Percentiles rank a stretch among this genome's conserved stretches.
Evolutionary conservation across 2,329 filamentous ascomycete genomes (phyloP).

Genomic region (Aureobasidium sp.): DNA sequence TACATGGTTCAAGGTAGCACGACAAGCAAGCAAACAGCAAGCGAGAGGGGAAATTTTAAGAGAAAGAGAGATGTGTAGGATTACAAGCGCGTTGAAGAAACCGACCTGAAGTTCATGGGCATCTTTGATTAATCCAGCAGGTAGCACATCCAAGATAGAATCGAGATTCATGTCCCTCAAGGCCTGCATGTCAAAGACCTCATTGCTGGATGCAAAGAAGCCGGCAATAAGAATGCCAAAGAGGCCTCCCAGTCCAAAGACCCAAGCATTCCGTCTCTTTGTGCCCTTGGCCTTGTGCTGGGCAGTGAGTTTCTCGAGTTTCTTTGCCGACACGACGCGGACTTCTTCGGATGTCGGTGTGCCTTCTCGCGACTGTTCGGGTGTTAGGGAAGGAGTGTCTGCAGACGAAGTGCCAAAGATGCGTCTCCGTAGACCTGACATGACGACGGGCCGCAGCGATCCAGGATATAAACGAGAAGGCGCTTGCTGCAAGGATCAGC

Average conservation of each 20-base stretch:
- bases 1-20: neutral
- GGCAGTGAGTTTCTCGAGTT: conserved; percentile 37
- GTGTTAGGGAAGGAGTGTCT: conserved; percentile 16
- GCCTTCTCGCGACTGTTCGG: conserved; percentile 33
- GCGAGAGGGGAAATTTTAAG: neutral
- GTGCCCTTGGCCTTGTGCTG: conserved; percentile 31
- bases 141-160: conserved; percentile 76
- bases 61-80: neutral
- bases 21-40: neutral
- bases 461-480: neutral
- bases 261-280: conserved; percentile 70
- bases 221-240: conserved; percentile 83
- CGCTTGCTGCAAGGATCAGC: conserved; percentile 2
- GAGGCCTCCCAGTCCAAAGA: conserved; percentile 83
- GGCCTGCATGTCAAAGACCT: conserved; percentile 78
- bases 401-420: conserved; percentile 26
- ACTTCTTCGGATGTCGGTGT: conserved; percentile 37
- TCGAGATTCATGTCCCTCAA: conserved; percentile 70
- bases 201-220: conserved; percentile 83
- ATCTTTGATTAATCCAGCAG: conserved; percentile 77
- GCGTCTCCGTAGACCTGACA: conserved; percentile 29
- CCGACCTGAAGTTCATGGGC: conserved; percentile 76
- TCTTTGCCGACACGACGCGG: conserved; percentile 45
- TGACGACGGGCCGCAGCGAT: conserved; percentile 9
- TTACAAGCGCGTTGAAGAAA: conserved; percentile 4